Evolutionary conservation across 768 basidiomycete species (phyloP), one percentile per base, ranked within the genome.

Genomic region (Auricularia cornea): DNA sequence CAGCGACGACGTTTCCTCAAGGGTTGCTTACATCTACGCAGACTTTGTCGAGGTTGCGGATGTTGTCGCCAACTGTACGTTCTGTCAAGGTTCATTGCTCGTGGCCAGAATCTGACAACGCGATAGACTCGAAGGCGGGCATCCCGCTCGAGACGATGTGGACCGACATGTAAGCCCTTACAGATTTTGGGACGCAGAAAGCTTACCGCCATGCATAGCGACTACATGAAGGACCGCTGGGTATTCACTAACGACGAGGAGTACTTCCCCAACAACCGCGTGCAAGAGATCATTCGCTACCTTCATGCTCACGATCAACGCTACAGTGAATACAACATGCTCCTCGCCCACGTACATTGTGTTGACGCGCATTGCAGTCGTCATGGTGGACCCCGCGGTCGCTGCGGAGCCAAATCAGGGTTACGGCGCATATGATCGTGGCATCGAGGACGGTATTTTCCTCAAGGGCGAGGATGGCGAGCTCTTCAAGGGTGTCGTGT

Each of bases 71-170:
- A 84, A 81, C 70, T 89, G n/a, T n/a, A n/a, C n/a, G n/a, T n/a
- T n/a, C n/a, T n/a, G n/a, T n/a, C n/a, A n/a, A n/a, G n/a, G n/a
- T n/a, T n/a, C n/a, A n/a, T n/a, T n/a, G n/a, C n/a, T n/a, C n/a
- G n/a, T n/a, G n/a, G n/a, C n/a, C n/a, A n/a, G n/a, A n/a, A n/a
- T n/a, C n/a, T n/a, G n/a, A n/a, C n/a, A n/a, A n/a, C n/a, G n/a
- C n/a, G n/a, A n/a, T n/a, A n/a, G n/a, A 89, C 65, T 80, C 84
- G 1, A 78, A 73, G 1, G 84, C 85, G 0, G 70, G 73, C 3
- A 89, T 90, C 61, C 88, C 87, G 6, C 78, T 89, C 3, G 87
- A 90, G 71, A 88, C 87, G 0, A 88, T 89, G 87, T 89, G 87
- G 87, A 87, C 87, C 2, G 88, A 89, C 26, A 57, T 31, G 28